phyloP scores from a whole-genome alignment of 371 early-diverging fungal species.

The Apophysomyces trapeziformis region DNA sequence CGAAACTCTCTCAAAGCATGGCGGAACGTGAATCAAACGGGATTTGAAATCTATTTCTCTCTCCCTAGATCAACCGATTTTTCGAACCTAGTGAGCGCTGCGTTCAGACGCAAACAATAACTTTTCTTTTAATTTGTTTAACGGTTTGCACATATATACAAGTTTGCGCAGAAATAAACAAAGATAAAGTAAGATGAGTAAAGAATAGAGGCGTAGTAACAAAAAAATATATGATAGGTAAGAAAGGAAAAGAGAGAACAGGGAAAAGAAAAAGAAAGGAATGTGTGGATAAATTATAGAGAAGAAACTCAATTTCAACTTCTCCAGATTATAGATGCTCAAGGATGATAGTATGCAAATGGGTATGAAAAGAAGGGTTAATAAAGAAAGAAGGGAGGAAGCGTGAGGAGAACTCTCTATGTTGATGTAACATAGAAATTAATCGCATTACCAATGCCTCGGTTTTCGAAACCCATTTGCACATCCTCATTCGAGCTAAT shows the following conservation, averaged over 20 bases:
- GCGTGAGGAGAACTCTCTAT: not conserved
- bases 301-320: not conserved
- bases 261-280: not conserved
- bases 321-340: not conserved
- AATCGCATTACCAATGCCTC: constrained; percentile 45
- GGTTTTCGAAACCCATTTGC: constrained; percentile 78
- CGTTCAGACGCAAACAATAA: not conserved
- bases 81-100: too few relatives aligned
- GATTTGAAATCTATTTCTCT: not conserved
- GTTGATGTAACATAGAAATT: constrained; percentile 39
- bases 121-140: constrained; percentile 6
- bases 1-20: not conserved
- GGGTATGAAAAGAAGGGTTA: not conserved
- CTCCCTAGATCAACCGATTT: not conserved
- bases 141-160: constrained; percentile 6
- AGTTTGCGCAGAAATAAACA: constrained; percentile 10
- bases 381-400: not conserved
- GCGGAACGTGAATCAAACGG: not conserved
- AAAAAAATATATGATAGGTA: not conserved
- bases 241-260: not conserved
- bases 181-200: not conserved
- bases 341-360: not conserved
- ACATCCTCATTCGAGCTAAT: constrained; percentile 85
- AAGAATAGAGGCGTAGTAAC: not conserved
- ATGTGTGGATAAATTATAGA: constrained; percentile 7